Evolutionary conservation across 2,329 filamentous ascomycete species (phyloP).

Genomic region (Arachnomyces sp.): DNA sequence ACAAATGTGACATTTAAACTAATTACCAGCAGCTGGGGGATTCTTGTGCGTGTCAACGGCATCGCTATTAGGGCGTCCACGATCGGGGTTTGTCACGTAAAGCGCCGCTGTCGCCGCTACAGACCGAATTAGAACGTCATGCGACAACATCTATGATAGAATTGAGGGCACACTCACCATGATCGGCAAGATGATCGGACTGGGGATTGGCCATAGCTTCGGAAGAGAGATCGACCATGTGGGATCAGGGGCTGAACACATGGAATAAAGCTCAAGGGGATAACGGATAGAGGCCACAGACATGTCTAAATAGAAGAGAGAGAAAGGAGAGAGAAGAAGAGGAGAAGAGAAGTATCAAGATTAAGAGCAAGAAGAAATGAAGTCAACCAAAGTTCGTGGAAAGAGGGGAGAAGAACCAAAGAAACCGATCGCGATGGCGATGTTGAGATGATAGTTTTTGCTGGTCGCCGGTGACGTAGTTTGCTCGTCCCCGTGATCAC

Average conservation of each 20-base stretch:
- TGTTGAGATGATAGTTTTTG: not conserved
- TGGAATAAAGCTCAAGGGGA: too few species aligned
- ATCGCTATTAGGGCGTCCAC: constrained; percentile 20
- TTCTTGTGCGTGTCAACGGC: constrained; percentile 33
- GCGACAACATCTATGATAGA: not conserved
- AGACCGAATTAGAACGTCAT: constrained; percentile 5
- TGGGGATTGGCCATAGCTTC: not conserved
- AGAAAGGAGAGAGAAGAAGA: too few species aligned
- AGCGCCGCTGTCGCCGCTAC: constrained; percentile 48
- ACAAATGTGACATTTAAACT: not conserved
- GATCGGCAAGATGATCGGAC: not conserved
- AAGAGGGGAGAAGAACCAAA: not conserved
- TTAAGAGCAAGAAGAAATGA: not conserved
- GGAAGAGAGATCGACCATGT: not conserved
- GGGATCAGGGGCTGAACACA: not conserved
- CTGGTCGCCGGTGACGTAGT: constrained; percentile 7
- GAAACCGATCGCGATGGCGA: not conserved
- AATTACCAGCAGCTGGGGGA: constrained; percentile 51
- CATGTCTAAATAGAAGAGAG: too few species aligned
- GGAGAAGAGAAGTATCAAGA: too few species aligned
- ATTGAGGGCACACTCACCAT: not conserved
- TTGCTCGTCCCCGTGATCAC: not conserved
- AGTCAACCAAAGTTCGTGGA: not conserved
- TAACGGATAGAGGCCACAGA: too few species aligned
- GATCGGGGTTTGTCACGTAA: constrained; percentile 35